Evolutionary conservation across 257 asterid genomes (phyloP).

Genomic region (Solanum medicagineum): DNA sequence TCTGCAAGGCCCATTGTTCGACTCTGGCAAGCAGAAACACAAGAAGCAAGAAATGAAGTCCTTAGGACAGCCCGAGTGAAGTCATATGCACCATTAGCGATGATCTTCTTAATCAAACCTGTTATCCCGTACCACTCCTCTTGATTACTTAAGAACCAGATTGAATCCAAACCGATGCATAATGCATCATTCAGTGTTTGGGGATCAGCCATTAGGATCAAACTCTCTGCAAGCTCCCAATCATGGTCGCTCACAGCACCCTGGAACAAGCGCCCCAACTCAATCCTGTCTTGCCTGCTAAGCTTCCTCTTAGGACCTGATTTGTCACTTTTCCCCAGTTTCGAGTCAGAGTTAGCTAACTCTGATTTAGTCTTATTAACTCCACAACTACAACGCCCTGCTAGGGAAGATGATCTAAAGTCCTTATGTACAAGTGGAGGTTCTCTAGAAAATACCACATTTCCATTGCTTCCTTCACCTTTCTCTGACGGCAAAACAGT

Average conservation of each 20-base stretch:
- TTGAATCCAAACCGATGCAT: slow-evolving; percentile 85
- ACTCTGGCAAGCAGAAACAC: slow-evolving; percentile 97
- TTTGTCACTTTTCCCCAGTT: slow-evolving; percentile 45
- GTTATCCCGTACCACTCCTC: slow-evolving; percentile 72
- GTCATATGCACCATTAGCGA: slow-evolving; percentile 80
- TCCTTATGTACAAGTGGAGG: slow-evolving; percentile 48
- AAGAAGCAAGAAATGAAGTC: slow-evolving; percentile 96
- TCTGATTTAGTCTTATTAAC: slow-evolving; percentile 75
- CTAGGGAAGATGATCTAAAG: slow-evolving; percentile 7
- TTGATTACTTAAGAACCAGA: slow-evolving; percentile 80
- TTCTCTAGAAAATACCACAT: slow-evolving; percentile 63
- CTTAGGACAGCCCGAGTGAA: slow-evolving; percentile 92
- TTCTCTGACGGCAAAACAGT: slow-evolving; percentile 27
- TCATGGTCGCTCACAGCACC: slow-evolving; percentile 88
- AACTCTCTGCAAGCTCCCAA: slow-evolving; percentile 92
- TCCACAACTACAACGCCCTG: slow-evolving; percentile 36
- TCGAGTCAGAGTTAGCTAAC: slow-evolving; percentile 44
- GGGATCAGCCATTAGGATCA: slow-evolving; percentile 77
- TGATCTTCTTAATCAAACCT: slow-evolving; percentile 68
- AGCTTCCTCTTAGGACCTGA: slow-evolving; percentile 42
- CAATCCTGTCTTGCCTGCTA: slow-evolving; percentile 81
- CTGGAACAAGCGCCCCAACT: slow-evolving; percentile 82
- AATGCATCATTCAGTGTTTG: slow-evolving; percentile 87
- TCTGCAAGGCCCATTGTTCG: slow-evolving; percentile 92
- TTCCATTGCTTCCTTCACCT: slow-evolving; percentile 46